A percentile compares a stretch with the other conserved stretches of the same genome.
phyloP scores from a whole-genome alignment of 352 stramenopile species.

The Globisporangium viniferum region DNA sequence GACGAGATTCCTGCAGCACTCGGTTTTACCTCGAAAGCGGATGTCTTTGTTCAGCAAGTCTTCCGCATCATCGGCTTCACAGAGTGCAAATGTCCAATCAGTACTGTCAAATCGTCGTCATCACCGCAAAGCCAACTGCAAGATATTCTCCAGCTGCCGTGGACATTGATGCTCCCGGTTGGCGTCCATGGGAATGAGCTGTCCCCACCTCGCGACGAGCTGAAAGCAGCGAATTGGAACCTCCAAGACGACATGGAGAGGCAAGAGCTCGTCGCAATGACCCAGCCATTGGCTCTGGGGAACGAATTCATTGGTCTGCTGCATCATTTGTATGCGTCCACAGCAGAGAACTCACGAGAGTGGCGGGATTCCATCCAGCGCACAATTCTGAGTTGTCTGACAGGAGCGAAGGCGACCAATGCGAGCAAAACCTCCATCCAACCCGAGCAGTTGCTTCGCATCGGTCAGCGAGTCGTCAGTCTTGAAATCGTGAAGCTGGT shows the following conservation, averaged over 20 bases:
- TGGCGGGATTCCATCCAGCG: conserved; percentile 15
- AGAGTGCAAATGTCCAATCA: conserved; percentile 23
- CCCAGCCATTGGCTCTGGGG: neutral
- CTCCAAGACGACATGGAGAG: conserved; percentile 6
- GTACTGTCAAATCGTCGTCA: neutral
- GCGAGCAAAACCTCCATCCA: neutral
- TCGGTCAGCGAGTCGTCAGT: conserved; percentile 25
- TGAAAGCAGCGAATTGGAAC: conserved; percentile 3
- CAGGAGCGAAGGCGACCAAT: neutral
- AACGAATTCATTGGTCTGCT: conserved; percentile 15
- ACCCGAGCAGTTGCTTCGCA: conserved; percentile 10
- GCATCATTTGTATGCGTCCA: conserved; percentile 4
- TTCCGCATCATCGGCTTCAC: conserved; percentile 47
- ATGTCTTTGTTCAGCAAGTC: conserved; percentile 44
- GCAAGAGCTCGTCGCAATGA: neutral
- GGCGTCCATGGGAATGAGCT: conserved; percentile 35
- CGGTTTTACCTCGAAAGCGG: conserved; percentile 25
- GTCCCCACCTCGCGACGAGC: conserved; percentile 10
- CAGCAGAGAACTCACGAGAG: neutral
- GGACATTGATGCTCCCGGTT: conserved; percentile 25
- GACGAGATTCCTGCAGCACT: neutral
- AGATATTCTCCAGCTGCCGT: conserved; percentile 12
- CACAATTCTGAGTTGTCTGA: neutral
- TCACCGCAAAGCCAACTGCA: neutral
- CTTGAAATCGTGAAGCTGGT: conserved; percentile 15